These are phyloP conservation scores for Phycomyces nitens DNA, from an alignment of 192 early-diverging fungal genomes.

Conservation along the genomic window DNA sequence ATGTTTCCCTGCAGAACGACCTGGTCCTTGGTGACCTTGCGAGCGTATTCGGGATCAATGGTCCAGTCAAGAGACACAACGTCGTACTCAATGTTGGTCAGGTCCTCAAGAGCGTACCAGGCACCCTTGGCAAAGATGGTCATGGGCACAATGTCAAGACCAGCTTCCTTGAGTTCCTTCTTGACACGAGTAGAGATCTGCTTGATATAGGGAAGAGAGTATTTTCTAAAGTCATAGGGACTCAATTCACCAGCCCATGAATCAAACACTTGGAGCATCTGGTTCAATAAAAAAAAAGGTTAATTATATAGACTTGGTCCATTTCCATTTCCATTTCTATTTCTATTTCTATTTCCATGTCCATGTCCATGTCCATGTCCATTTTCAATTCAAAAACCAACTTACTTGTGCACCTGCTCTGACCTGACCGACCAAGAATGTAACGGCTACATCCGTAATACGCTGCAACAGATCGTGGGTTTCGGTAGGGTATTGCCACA, in stretches of 20 bases:
- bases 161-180: constrained; percentile 35
- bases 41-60: constrained; percentile 63
- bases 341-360: too few species aligned
- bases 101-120: constrained; percentile 77
- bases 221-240: constrained; percentile 74
- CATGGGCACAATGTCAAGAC: constrained; percentile 69
- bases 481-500: constrained; percentile 72
- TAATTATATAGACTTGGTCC: neutral
- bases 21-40: constrained; percentile 44
- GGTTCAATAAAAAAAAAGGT: neutral
- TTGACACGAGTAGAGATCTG: constrained; percentile 83
- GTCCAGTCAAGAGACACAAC: constrained; percentile 93
- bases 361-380: too few species aligned
- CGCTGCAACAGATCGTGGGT: constrained; percentile 74
- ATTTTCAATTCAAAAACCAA: neutral
- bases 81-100: constrained; percentile 73
- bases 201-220: constrained; percentile 85
- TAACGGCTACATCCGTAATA: constrained; percentile 80
- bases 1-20: constrained; percentile 92
- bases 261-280: constrained; percentile 97
- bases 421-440: constrained; percentile 89
- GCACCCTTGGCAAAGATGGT: constrained; percentile 91
- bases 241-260: constrained; percentile 93
- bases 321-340: too few species aligned
- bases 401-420: constrained; percentile 91